Percentiles rank a stretch among this genome's conserved stretches.
These are phyloP conservation scores for Pouteria glomerata DNA, from an alignment of 148 eudicot genomes.

Conservation along the genomic window DNA sequence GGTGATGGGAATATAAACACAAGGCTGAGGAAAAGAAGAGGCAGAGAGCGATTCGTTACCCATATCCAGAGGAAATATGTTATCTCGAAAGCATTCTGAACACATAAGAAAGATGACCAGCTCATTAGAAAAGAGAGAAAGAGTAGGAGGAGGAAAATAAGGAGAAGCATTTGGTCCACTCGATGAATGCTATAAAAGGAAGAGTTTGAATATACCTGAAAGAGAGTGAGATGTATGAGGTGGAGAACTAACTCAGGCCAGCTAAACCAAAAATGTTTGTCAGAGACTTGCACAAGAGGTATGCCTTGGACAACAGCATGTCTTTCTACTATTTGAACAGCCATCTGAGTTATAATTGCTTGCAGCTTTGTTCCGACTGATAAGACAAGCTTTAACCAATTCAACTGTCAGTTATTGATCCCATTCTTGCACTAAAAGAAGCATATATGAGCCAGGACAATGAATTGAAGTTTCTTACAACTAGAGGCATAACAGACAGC, in stretches of 20 bases:
- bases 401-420: conserved; percentile 15
- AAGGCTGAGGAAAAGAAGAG: background rate
- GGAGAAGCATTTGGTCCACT: too few species aligned
- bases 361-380: conserved; percentile 90
- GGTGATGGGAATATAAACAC: background rate
- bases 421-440: background rate
- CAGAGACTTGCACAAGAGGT: conserved; percentile 89
- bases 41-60: conserved; percentile 37
- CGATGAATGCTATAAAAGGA: too few species aligned
- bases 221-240: conserved; percentile 77
- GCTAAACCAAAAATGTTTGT: conserved; percentile 77
- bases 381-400: conserved; percentile 48
- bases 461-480: conserved; percentile 50
- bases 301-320: conserved; percentile 95
- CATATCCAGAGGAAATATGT: conserved; percentile 80
- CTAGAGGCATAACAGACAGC: conserved; percentile 64
- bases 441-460: background rate
- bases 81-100: conserved; percentile 85
- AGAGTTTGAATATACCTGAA: conserved; percentile 52
- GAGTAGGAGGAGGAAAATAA: too few species aligned
- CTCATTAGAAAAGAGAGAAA: background rate
- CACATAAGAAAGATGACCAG: background rate
- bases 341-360: conserved; percentile 79
- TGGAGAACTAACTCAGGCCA: conserved; percentile 63
- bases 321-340: conserved; percentile 79